Evolutionary conservation across 2,329 filamentous ascomycete species (phyloP).

Genomic region (Alternaria gaisen): DNA sequence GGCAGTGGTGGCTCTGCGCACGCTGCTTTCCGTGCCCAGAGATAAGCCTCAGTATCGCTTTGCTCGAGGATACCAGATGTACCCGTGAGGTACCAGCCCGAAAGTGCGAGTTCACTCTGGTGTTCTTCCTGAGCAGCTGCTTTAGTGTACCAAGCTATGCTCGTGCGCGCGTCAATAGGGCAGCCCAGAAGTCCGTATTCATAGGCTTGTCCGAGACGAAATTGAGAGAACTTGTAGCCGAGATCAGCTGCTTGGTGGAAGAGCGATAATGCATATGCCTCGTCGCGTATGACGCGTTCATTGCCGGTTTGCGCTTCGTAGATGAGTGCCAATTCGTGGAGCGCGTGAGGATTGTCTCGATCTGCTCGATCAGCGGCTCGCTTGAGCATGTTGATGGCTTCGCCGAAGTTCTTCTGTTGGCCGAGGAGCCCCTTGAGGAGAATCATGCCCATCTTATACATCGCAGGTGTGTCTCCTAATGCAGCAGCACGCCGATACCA

Average conservation of each 20-base stretch:
- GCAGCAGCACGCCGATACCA: conserved; percentile 96
- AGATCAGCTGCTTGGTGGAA: conserved; percentile 87
- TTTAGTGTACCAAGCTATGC: conserved; percentile 92
- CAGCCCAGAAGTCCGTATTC: conserved; percentile 89
- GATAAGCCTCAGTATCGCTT: conserved; percentile 93
- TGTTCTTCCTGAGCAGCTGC: conserved; percentile 94
- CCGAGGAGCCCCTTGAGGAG: conserved; percentile 92
- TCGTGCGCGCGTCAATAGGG: conserved; percentile 80
- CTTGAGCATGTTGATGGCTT: conserved; percentile 92
- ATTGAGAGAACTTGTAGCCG: conserved; percentile 95
- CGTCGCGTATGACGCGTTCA: conserved; percentile 76
- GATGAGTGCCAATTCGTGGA: conserved; percentile 81
- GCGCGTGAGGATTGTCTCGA: conserved; percentile 88
- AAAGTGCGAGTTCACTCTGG: conserved; percentile 75
- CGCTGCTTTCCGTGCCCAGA: conserved; percentile 96
- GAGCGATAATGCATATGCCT: conserved; percentile 79
- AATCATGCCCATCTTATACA: conserved; percentile 99
- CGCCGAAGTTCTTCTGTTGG: conserved; percentile 80
- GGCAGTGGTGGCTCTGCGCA: conserved; percentile 76
- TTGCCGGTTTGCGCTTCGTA: conserved; percentile 71
- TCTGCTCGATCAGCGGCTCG: conserved; percentile 89
- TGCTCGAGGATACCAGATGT: conserved; percentile 86
- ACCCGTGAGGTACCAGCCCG: conserved; percentile 87
- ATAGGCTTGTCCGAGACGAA: conserved; percentile 83
- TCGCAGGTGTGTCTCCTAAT: conserved; percentile 88